A percentile compares a stretch with the other conserved stretches of the same genome.
Evolutionary conservation across 2,329 filamentous ascomycete genomes (phyloP).

Genomic region (Harringtonia lauricola): DNA sequence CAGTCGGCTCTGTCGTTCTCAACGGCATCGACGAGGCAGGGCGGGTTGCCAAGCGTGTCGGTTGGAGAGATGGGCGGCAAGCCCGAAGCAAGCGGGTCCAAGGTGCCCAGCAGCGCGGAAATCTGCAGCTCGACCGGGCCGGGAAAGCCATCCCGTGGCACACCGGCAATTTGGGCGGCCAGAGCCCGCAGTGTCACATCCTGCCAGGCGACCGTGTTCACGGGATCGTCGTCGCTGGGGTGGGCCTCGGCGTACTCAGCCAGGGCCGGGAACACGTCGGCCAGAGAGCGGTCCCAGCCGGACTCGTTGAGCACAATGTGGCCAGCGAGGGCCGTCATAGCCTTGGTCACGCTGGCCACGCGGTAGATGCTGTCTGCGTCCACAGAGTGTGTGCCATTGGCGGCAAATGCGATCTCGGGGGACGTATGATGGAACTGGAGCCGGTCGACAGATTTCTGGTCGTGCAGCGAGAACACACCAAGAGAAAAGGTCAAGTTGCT

Average conservation of each 20-base stretch:
- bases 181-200: conserved; percentile 16
- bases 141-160: conserved; percentile 12
- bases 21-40: neutral
- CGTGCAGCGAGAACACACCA: conserved; percentile 5
- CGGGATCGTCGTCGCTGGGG: conserved; percentile 12
- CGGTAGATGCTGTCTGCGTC: conserved; percentile 24
- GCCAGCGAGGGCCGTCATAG: conserved; percentile 21
- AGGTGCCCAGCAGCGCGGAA: neutral
- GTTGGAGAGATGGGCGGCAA: neutral
- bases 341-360: conserved; percentile 26
- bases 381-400: conserved; percentile 17
- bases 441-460: neutral
- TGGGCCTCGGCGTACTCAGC: conserved; percentile 9
- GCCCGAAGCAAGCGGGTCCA: conserved; percentile 3
- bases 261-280: conserved; percentile 6
- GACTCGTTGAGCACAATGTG: conserved; percentile 6
- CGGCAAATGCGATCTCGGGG: conserved; percentile 11
- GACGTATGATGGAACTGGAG: conserved; percentile 31
- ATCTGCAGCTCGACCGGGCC: conserved; percentile 2
- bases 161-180: conserved; percentile 15
- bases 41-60: conserved; percentile 5
- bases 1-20: neutral
- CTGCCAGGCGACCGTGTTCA: conserved; percentile 20
- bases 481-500: conserved; percentile 6
- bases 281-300: conserved; percentile 5